Evolutionary conservation across 2,329 filamentous ascomycete genomes (phyloP).

Genomic region (Fusarium equiseti): DNA sequence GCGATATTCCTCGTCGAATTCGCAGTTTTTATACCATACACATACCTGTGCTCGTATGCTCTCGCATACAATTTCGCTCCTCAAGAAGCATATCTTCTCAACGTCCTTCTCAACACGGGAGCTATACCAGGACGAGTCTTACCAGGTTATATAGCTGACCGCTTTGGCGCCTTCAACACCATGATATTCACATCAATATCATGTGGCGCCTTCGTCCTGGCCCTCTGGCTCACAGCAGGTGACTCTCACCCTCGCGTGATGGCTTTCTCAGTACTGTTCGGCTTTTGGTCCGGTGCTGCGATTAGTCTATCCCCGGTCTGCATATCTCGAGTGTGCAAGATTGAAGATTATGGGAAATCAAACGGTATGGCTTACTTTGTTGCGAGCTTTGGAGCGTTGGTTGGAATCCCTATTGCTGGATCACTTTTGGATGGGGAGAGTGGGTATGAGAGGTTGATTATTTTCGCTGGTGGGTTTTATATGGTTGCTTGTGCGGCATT

Average conservation of each 20-base stretch:
- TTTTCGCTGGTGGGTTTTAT: slow-evolving; percentile 22
- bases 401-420: not conserved
- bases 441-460: slow-evolving; percentile 3
- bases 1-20: slow-evolving; percentile 61
- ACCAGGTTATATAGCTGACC: slow-evolving; percentile 53
- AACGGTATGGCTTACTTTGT: slow-evolving; percentile 78
- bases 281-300: slow-evolving; percentile 76
- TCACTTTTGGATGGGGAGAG: not conserved
- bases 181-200: slow-evolving; percentile 16
- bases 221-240: slow-evolving; percentile 20
- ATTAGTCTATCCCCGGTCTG: slow-evolving; percentile 80
- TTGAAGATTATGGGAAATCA: slow-evolving; percentile 75
- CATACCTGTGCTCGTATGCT: slow-evolving; percentile 30
- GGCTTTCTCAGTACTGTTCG: slow-evolving; percentile 74
- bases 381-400: slow-evolving; percentile 66
- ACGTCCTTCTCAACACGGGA: slow-evolving; percentile 13
- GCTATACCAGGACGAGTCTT: slow-evolving; percentile 26
- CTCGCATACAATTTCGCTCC: slow-evolving; percentile 52
- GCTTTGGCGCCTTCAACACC: slow-evolving; percentile 27
- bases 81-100: slow-evolving; percentile 2
- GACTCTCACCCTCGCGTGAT: slow-evolving; percentile 63
- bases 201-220: slow-evolving; percentile 6
- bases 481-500: slow-evolving; percentile 17
- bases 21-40: slow-evolving; percentile 33
- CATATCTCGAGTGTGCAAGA: slow-evolving; percentile 76